These are phyloP conservation scores for Ramularia endophylla DNA, from an alignment of 2,329 filamentous ascomycete species.

Conservation along the genomic window DNA sequence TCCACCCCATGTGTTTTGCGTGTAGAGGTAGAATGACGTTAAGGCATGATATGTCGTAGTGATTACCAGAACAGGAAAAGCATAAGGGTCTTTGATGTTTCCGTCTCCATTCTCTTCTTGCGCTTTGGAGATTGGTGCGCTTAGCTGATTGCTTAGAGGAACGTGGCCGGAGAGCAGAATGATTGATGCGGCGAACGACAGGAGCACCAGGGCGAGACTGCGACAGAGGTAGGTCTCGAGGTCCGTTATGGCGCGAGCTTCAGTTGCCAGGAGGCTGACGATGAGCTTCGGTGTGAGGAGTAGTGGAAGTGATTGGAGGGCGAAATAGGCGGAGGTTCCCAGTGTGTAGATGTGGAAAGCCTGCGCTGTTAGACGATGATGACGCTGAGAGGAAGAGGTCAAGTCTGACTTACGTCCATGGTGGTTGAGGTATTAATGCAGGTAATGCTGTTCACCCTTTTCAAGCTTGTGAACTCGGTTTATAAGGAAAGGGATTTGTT, in stretches of 20 bases:
- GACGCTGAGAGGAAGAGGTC: background rate
- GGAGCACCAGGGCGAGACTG: constrained; percentile 60
- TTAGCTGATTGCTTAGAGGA: constrained; percentile 45
- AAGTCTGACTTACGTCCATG: constrained; percentile 4
- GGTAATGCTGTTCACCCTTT: too few species aligned
- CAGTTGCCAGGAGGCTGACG: constrained; percentile 51
- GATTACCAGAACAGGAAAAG: constrained; percentile 56
- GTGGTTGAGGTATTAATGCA: background rate
- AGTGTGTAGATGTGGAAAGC: constrained; percentile 41
- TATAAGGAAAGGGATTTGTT: too few species aligned
- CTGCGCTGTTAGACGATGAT: constrained; percentile 18
- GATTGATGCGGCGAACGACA: constrained; percentile 58
- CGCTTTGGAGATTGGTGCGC: background rate
- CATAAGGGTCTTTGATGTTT: constrained; percentile 32
- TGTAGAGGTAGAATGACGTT: constrained; percentile 62
- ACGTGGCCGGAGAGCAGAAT: constrained; percentile 65
- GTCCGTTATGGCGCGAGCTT: constrained; percentile 49
- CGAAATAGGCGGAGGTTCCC: constrained; percentile 39
- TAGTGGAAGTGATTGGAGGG: constrained; percentile 46
- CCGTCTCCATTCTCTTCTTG: constrained; percentile 3
- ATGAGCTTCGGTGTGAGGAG: constrained; percentile 57
- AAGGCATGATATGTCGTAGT: constrained; percentile 61
- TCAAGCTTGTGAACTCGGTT: too few species aligned
- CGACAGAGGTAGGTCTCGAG: constrained; percentile 71
- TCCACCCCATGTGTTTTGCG: constrained; percentile 51